Evolutionary conservation across 2,329 filamentous ascomycete genomes (phyloP), one percentile per base, ranked within the genome.

Genomic region (Cordyceps sp.): DNA sequence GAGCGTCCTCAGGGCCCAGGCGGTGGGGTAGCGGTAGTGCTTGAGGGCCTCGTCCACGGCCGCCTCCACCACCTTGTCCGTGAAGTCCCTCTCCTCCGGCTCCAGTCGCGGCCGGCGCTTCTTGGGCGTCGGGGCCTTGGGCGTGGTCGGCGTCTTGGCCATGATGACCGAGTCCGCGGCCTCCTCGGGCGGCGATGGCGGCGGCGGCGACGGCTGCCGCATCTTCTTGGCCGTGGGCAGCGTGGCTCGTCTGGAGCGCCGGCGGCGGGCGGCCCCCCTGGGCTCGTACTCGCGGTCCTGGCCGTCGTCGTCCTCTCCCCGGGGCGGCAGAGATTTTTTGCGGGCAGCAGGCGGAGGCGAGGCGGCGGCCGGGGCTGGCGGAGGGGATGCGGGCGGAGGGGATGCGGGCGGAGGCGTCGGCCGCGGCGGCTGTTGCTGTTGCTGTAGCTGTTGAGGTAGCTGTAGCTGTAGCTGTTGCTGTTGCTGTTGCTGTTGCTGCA

Each of bases 41-140:
- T 59, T 54, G 30, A 77, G 49, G 5, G 71, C 71, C 43, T 72
- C 61, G 9, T 71, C 62, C 20, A 75, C 66, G n/a, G 69, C 69
- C 21, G 52, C 45, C 46, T 72, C 65, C 25, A 77, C 57, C 19
- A 72, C 62, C 43, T 55, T 62, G 42, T 66, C 66, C 18, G 59
- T 56, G 22, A 60, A 46, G 25, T 62, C 61, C 38, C 56, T 61
- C 38, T 61, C 56, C 24, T 49, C 43, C 2, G 45, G 40, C 20
- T 50, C 47, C 23, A 37, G 30, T 13, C 32, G 37, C 26, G 26
- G 19, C 31, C 27, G 42, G 32, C 33, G 41, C 27, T 33, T 37
- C 29, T 32, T 37, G 5, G 36, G 42, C 25, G 32, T 42, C 33
- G 33, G 32, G 30, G 34, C 37, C 32, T 30, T 42, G 26, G 32